These are phyloP conservation scores for Alternaria sp. DNA, from an alignment of 2,329 filamentous ascomycete species.

Conservation along the genomic window DNA sequence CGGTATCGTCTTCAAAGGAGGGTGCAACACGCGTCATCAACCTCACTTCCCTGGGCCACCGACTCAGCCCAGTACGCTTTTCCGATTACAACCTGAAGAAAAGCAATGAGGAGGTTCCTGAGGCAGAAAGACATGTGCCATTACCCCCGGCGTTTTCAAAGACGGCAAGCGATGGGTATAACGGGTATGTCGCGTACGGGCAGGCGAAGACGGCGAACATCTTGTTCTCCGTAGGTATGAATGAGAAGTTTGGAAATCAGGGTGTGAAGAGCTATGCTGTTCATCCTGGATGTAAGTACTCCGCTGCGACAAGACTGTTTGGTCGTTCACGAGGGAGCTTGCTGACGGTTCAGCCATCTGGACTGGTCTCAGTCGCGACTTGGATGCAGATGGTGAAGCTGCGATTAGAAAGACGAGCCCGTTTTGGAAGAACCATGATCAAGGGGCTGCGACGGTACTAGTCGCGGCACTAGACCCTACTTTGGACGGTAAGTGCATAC, in stretches of 20 bases:
- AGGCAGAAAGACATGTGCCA: conserved; percentile 33
- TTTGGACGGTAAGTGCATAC: conserved; percentile 27
- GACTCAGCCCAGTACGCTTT: conserved; percentile 49
- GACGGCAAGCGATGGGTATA: conserved; percentile 30
- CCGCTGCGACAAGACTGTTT: neutral
- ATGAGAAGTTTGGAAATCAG: conserved; percentile 24
- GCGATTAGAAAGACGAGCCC: conserved; percentile 35
- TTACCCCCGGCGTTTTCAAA: conserved; percentile 32
- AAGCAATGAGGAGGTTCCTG: conserved; percentile 29
- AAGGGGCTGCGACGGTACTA: conserved; percentile 41
- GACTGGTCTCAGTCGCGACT: conserved; percentile 39
- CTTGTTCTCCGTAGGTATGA: conserved; percentile 40
- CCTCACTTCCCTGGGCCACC: conserved; percentile 42
- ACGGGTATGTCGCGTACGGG: conserved; percentile 41
- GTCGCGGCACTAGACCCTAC: conserved; percentile 46
- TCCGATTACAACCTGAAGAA: conserved; percentile 56
- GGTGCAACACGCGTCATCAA: conserved; percentile 40
- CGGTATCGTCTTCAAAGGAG: conserved; percentile 43
- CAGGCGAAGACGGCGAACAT: conserved; percentile 46
- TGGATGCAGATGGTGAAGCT: conserved; percentile 39
- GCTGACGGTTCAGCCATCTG: conserved; percentile 36
- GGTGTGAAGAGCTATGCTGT: conserved; percentile 43
- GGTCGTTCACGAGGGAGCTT: neutral
- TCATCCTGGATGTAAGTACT: conserved; percentile 44
- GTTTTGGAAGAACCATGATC: conserved; percentile 48